Conservation (phyloP, 2,329 filamentous ascomycete genomes). For the Xylariales sp. region DNA sequence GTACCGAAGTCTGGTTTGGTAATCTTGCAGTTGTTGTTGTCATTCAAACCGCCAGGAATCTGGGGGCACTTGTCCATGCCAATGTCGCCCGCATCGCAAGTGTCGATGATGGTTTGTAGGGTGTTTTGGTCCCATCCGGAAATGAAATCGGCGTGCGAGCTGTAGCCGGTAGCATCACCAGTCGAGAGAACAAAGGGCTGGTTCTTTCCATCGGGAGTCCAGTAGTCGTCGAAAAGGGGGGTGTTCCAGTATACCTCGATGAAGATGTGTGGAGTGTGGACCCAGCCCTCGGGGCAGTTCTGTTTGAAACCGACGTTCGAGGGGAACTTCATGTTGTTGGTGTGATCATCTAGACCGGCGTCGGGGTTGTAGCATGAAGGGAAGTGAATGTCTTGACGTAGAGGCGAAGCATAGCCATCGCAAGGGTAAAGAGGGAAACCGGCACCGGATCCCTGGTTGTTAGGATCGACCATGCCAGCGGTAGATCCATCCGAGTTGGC, state of each 20-base stretch:
- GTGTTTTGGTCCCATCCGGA: conserved; percentile 76
- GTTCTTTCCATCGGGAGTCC: conserved; percentile 63
- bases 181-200: conserved; percentile 77
- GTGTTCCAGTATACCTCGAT: conserved; percentile 72
- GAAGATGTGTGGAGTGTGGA: conserved; percentile 68
- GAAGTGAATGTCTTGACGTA: conserved; percentile 76
- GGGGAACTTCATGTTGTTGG: conserved; percentile 76
- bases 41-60: conserved; percentile 65
- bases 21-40: conserved; percentile 62
- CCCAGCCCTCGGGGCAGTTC: conserved; percentile 66
- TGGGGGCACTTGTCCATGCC: conserved; percentile 73
- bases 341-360: conserved; percentile 68
- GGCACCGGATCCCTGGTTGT: conserved; percentile 66
- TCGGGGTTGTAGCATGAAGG: conserved; percentile 79
- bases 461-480: conserved; percentile 66
- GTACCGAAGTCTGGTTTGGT: conserved; percentile 58
- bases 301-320: conserved; percentile 58
- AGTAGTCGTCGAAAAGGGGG: conserved; percentile 61
- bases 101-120: conserved; percentile 75
- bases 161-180: conserved; percentile 77
- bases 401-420: conserved; percentile 69
- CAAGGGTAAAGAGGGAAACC: conserved; percentile 80
- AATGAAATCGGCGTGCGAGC: conserved; percentile 78
- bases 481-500: conserved; percentile 63
- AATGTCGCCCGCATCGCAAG: conserved; percentile 68